These are phyloP conservation scores for Limtongia smithiae DNA, from an alignment of 805 yeast genomes.

Conservation along the genomic window DNA sequence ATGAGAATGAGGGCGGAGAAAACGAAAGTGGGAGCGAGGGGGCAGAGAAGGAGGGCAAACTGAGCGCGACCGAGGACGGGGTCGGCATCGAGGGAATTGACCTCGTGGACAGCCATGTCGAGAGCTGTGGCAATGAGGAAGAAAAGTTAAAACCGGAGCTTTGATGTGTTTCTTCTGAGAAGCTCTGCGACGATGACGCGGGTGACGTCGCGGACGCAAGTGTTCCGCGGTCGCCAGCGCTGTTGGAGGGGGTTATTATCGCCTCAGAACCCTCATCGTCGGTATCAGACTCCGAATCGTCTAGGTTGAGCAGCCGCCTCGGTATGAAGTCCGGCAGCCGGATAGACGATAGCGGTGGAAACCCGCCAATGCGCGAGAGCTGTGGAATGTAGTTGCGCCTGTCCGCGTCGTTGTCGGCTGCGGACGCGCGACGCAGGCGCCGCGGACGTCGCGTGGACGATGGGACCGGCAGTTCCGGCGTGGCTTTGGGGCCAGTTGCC, in stretches of 20 bases:
- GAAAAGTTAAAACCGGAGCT: not conserved
- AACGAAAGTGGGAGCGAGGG: slow-evolving; percentile 4
- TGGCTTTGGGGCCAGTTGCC: too few species aligned
- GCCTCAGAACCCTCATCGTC: not conserved
- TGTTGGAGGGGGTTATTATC: not conserved
- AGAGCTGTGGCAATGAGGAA: not conserved
- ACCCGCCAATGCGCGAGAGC: slow-evolving; percentile 23
- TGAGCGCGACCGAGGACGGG: not conserved
- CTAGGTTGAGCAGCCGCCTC: slow-evolving; percentile 11
- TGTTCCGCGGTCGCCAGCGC: too few species aligned
- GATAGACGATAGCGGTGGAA: slow-evolving; percentile 20
- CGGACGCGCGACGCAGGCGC: too few species aligned
- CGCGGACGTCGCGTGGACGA: too few species aligned
- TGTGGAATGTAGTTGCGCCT: slow-evolving; percentile 19
- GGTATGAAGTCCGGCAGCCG: slow-evolving; percentile 23
- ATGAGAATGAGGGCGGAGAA: too few species aligned
- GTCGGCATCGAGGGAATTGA: not conserved
- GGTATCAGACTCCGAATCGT: not conserved
- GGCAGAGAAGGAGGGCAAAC: not conserved
- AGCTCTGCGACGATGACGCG: too few species aligned
- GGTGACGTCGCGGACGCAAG: too few species aligned
- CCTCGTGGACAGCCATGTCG: not conserved
- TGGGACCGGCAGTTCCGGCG: too few species aligned
- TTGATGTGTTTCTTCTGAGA: not conserved
- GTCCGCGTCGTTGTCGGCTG: too few species aligned